A percentile compares a stretch with the other conserved stretches of the same genome.
phyloP scores from a whole-genome alignment of 78 protist species.

The Protostelium mycophagum region DNA sequence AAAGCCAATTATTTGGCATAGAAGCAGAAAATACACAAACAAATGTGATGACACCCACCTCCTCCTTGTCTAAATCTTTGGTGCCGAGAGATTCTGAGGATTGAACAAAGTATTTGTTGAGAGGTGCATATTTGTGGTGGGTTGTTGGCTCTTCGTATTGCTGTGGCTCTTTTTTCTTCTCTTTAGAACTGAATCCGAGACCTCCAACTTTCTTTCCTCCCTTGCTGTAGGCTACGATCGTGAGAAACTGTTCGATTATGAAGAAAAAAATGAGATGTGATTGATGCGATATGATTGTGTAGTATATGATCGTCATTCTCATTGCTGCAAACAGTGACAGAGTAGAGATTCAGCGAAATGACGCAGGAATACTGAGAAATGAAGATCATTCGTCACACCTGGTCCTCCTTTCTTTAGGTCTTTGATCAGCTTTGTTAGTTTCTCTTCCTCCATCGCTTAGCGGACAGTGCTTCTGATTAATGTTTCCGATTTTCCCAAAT shows the following conservation, averaged over 20 bases:
- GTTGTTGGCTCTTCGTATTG: neutral
- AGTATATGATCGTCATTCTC: neutral
- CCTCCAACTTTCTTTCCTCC: neutral
- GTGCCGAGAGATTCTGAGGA: neutral
- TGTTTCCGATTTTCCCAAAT: too few relatives aligned
- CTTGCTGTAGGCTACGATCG: neutral
- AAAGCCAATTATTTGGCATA: too few relatives aligned
- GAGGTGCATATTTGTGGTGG: neutral
- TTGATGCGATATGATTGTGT: neutral
- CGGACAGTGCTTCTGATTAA: too few relatives aligned
- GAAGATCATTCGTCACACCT: neutral
- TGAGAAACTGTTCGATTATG: neutral
- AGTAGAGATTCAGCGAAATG: too few relatives aligned
- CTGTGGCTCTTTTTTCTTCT: neutral
- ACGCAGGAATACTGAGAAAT: too few relatives aligned
- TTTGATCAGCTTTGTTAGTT: neutral
- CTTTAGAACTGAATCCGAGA: neutral
- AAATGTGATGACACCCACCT: too few relatives aligned
- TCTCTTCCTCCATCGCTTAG: neutral
- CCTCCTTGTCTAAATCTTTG: too few relatives aligned
- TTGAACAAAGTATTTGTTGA: neutral
- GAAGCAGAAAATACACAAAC: too few relatives aligned
- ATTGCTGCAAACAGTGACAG: too few relatives aligned
- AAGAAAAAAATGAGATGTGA: too few relatives aligned
- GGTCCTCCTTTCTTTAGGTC: neutral